Evolutionary conservation across 148 eudicot species (phyloP).

Genomic region (Rhododendron vialii): DNA sequence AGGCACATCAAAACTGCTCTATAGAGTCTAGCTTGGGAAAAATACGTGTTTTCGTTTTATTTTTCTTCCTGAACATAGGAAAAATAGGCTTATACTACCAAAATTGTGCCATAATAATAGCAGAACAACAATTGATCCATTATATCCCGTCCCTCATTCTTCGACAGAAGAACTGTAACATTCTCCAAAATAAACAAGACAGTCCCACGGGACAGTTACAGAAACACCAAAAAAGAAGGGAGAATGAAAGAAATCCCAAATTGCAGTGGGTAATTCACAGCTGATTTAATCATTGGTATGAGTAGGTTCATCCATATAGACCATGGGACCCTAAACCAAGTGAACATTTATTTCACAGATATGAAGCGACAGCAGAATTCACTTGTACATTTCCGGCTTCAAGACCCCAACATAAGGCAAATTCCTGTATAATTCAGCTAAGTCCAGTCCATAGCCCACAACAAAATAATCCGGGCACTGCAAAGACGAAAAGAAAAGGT

Average conservation of each 20-base stretch:
- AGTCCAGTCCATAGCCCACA: constrained; percentile 89
- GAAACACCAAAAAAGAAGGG: neutral
- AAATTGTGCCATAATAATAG: neutral
- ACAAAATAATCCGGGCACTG: constrained; percentile 86
- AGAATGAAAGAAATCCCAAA: neutral
- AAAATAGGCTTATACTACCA: neutral
- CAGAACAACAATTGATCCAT: neutral
- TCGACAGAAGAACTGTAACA: neutral
- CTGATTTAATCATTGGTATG: neutral
- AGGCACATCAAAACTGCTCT: neutral
- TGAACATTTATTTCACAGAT: neutral
- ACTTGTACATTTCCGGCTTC: constrained; percentile 73
- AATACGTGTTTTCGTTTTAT: too few species aligned
- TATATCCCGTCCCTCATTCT: neutral
- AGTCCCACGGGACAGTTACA: neutral
- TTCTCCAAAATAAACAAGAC: neutral
- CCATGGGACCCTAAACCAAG: neutral
- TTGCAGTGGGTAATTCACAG: neutral
- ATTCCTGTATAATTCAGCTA: constrained; percentile 74
- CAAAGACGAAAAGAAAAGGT: constrained; percentile 10
- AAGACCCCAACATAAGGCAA: constrained; percentile 83
- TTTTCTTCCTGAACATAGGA: neutral
- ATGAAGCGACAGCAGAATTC: neutral
- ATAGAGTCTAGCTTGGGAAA: neutral
- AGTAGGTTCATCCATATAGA: neutral